Evolutionary conservation across 202 grass and related monocot genomes (phyloP).

Genomic region (Zoysia matrella): DNA sequence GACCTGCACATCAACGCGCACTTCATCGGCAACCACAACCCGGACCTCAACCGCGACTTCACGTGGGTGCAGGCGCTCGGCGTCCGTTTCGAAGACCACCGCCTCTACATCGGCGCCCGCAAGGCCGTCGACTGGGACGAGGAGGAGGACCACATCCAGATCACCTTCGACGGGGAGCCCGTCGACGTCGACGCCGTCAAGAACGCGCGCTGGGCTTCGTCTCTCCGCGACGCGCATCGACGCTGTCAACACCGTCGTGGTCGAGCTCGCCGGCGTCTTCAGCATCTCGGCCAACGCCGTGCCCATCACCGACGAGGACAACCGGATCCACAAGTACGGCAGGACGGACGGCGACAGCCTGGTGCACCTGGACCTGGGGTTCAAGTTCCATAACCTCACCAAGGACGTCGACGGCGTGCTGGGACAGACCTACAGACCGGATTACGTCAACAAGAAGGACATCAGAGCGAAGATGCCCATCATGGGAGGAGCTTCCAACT

Average conservation of each 20-base stretch:
- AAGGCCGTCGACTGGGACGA: slow-evolving; percentile 48
- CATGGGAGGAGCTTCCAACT: slow-evolving; percentile 56
- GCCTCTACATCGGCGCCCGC: background rate
- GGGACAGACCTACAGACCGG: slow-evolving; percentile 60
- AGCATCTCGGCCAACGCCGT: slow-evolving; percentile 48
- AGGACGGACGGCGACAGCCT: slow-evolving; percentile 48
- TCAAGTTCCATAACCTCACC: slow-evolving; percentile 43
- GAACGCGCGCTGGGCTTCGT: slow-evolving; percentile 47
- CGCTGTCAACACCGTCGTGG: slow-evolving; percentile 47
- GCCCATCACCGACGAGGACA: slow-evolving; percentile 55
- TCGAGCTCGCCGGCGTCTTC: slow-evolving; percentile 55
- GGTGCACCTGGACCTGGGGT: slow-evolving; percentile 58
- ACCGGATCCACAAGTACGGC: slow-evolving; percentile 58
- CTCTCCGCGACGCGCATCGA: too few relatives aligned
- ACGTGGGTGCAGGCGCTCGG: slow-evolving; percentile 46
- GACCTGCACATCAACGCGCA: slow-evolving; percentile 71
- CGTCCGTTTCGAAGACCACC: too few relatives aligned
- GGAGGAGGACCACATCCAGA: slow-evolving; percentile 43
- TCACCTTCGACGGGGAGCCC: slow-evolving; percentile 49
- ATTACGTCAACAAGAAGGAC: slow-evolving; percentile 56
- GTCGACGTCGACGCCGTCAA: slow-evolving; percentile 36
- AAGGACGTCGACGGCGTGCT: slow-evolving; percentile 51
- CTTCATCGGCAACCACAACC: slow-evolving; percentile 73
- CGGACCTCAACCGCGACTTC: slow-evolving; percentile 52
- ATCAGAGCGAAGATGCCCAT: slow-evolving; percentile 63